Conservation (phyloP, 192 early-diverging fungal genomes). For the Podila epicladia region DNA sequence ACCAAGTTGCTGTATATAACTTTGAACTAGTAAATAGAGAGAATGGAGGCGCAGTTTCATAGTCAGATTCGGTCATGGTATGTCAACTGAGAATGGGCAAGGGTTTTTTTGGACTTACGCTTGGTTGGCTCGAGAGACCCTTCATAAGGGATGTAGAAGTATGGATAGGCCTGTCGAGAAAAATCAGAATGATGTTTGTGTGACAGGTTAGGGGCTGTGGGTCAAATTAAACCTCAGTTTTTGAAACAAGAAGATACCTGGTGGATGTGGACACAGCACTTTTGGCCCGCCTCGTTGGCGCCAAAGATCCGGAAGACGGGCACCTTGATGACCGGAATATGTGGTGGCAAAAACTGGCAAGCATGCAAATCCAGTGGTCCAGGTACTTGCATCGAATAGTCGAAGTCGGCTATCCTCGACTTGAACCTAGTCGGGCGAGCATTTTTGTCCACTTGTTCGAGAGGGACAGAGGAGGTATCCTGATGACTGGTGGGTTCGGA, state of each 20-base stretch:
- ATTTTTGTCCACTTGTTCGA: not conserved
- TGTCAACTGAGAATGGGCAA: not conserved
- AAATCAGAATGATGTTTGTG: not conserved
- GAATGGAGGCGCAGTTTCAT: conserved; percentile 18
- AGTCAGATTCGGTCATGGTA: conserved; percentile 17
- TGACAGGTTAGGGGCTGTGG: no score
- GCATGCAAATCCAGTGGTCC: conserved; percentile 50
- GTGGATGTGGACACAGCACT: conserved; percentile 86
- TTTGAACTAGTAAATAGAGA: conserved; percentile 26
- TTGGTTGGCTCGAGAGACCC: conserved; percentile 46
- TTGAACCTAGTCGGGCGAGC: conserved; percentile 22
- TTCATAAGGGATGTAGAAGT: conserved; percentile 82
- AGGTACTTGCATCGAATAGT: conserved; percentile 64
- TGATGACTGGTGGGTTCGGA: not conserved
- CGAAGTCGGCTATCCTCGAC: conserved; percentile 72
- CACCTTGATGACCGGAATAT: conserved; percentile 60
- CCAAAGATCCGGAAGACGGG: conserved; percentile 90
- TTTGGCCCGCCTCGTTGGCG: conserved; percentile 72
- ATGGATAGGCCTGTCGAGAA: conserved; percentile 70
- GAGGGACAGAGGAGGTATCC: not conserved
- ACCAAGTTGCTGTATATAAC: conserved; percentile 64
- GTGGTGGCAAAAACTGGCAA: conserved; percentile 49
- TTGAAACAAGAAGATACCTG: conserved; percentile 53
- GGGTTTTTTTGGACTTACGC: conserved; percentile 8
- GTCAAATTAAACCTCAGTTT: no score